Evolutionary conservation across 2,329 filamentous ascomycete genomes (phyloP).

Genomic region (Penicillium nordicum): DNA sequence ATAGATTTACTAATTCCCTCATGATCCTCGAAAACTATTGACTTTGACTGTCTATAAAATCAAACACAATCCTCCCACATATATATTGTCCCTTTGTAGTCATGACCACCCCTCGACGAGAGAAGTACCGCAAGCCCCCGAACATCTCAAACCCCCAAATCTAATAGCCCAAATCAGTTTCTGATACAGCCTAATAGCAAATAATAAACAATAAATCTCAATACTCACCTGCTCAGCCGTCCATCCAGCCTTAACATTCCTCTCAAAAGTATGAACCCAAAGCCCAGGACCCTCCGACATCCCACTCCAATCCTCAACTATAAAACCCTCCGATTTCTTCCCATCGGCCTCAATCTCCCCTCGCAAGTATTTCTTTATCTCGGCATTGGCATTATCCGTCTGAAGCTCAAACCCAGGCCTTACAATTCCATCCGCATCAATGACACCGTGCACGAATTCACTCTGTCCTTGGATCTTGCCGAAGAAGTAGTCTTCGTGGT

Average conservation of each 20-base stretch:
- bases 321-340: not conserved
- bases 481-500: slow-evolving; percentile 5
- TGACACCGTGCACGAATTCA: not conserved
- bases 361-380: not conserved
- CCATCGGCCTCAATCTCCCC: not conserved
- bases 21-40: not conserved
- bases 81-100: not conserved
- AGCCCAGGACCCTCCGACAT: not conserved
- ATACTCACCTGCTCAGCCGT: slow-evolving; percentile 1
- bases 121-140: not conserved
- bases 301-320: not conserved
- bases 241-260: not conserved
- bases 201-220: not conserved
- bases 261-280: slow-evolving; percentile 6
- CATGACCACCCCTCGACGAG: slow-evolving; percentile 2
- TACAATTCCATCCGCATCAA: not conserved
- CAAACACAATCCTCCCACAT: not conserved
- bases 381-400: not conserved
- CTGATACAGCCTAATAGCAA: too few relatives aligned
- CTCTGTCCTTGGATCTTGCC: not conserved
- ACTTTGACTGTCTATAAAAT: not conserved
- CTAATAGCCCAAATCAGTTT: not conserved
- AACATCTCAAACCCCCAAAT: slow-evolving; percentile 7
- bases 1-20: not conserved
- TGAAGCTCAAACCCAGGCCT: not conserved